Evolutionary conservation across 1,284 basidiomycete species (phyloP).

Genomic region (Naganishia cerealis): DNA sequence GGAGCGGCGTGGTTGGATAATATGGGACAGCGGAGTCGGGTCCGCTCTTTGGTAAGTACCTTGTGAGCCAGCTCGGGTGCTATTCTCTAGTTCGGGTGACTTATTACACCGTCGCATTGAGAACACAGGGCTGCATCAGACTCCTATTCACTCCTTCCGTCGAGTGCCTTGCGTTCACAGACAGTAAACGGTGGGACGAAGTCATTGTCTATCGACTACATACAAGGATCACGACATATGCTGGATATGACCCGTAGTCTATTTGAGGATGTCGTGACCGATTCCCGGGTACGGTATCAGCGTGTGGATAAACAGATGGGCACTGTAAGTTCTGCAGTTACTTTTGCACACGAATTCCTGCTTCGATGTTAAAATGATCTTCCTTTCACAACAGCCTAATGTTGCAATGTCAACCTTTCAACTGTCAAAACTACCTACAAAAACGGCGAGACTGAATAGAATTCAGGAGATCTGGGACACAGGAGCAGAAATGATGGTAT

Average conservation of each 20-base stretch:
- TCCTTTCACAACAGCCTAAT: conserved; percentile 51
- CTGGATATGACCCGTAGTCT: conserved; percentile 44
- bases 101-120: not conserved
- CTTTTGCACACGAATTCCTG: not conserved
- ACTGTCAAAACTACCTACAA: conserved; percentile 68
- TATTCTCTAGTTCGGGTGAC: not conserved
- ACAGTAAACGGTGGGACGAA: not conserved
- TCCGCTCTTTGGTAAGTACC: conserved; percentile 55
- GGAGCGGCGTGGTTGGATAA: conserved; percentile 36
- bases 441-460: conserved; percentile 65
- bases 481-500: conserved; percentile 74
- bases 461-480: conserved; percentile 86
- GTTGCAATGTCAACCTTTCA: conserved; percentile 83
- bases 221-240: conserved; percentile 46
- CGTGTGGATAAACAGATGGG: conserved; percentile 24
- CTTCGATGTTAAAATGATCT: not conserved
- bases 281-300: conserved; percentile 8
- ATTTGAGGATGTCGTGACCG: conserved; percentile 26
- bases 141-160: conserved; percentile 24
- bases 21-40: conserved; percentile 55
- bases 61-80: not conserved
- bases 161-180: not conserved
- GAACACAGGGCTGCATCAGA: conserved; percentile 34
- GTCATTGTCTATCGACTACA: conserved; percentile 33
- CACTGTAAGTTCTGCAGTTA: not conserved